Conservation (phyloP, 1,284 basidiomycete genomes). For the Salmacisia buchloeana region DNA sequence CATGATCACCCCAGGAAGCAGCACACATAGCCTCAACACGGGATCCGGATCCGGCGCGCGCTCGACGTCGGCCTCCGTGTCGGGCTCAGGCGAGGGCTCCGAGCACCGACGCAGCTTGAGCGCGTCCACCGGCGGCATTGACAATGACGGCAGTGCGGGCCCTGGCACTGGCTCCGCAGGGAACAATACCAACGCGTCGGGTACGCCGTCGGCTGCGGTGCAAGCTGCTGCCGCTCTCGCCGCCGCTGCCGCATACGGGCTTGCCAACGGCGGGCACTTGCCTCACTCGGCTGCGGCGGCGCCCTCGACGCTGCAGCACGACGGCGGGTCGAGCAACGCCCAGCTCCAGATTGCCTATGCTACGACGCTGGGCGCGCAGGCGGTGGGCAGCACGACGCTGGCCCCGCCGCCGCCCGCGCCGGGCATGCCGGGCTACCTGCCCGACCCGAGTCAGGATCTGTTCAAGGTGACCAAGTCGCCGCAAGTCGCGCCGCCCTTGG, state of each 20-base stretch:
- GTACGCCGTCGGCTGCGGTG: background rate
- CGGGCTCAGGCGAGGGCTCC: conserved; percentile 2
- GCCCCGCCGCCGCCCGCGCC: background rate
- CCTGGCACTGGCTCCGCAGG: background rate
- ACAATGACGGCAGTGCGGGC: background rate
- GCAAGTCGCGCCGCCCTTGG: background rate
- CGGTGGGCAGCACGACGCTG: background rate
- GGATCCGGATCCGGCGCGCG: background rate
- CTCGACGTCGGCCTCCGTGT: background rate
- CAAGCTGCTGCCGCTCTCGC: background rate
- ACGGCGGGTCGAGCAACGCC: background rate
- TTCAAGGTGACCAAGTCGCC: background rate
- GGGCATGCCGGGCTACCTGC: too few species aligned
- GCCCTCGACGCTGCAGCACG: background rate
- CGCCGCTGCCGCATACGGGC: background rate
- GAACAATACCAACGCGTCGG: background rate
- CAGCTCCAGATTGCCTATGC: background rate
- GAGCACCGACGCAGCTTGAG: conserved; percentile 7
- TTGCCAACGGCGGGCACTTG: background rate
- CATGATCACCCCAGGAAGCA: conserved; percentile 7
- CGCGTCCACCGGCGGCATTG: conserved; percentile 3
- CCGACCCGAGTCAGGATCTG: too few species aligned
- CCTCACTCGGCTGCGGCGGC: background rate
- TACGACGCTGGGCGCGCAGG: background rate
- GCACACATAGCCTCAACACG: conserved; percentile 7